phyloP scores from a whole-genome alignment of 352 stramenopile species.

The Globisporangium orthogonon region DNA sequence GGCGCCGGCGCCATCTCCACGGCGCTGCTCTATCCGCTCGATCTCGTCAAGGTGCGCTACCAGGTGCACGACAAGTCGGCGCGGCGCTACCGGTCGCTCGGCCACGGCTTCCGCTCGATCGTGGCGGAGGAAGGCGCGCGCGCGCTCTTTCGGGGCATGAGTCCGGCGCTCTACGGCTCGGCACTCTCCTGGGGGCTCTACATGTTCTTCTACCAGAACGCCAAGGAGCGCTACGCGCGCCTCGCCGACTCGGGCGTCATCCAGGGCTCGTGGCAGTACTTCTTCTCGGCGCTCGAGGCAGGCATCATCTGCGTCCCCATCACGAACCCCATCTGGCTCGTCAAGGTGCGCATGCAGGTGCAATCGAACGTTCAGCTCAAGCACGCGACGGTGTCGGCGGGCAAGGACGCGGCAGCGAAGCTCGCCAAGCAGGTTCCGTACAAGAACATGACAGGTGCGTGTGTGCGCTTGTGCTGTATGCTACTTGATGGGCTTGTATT shows the following conservation, averaged over 20 bases:
- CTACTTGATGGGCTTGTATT: not conserved
- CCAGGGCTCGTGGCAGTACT: conserved; percentile 77
- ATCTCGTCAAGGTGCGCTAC: conserved; percentile 96
- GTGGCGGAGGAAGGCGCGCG: conserved; percentile 82
- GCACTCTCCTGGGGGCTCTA: conserved; percentile 97
- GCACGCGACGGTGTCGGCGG: conserved; percentile 17
- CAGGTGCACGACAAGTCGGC: conserved; percentile 91
- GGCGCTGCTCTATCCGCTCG: conserved; percentile 91
- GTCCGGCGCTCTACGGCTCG: conserved; percentile 93
- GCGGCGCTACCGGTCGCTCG: conserved; percentile 58
- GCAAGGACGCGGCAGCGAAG: conserved; percentile 52
- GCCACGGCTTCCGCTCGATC: conserved; percentile 70
- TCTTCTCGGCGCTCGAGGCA: conserved; percentile 74
- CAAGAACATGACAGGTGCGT: conserved; percentile 46
- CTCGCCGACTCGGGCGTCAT: conserved; percentile 64
- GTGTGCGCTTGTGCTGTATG: not conserved
- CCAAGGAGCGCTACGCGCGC: conserved; percentile 84
- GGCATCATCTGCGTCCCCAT: conserved; percentile 91
- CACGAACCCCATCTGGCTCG: conserved; percentile 98
- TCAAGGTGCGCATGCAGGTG: conserved; percentile 97
- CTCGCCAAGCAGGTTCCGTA: conserved; percentile 58
- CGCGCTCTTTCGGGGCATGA: conserved; percentile 92
- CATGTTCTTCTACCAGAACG: conserved; percentile 97
- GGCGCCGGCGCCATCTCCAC: conserved; percentile 77
- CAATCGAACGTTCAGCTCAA: conserved; percentile 51